These are phyloP conservation scores for Ettlia oleoabundans DNA, from an alignment of 139 green algal genomes.

Conservation along the genomic window DNA sequence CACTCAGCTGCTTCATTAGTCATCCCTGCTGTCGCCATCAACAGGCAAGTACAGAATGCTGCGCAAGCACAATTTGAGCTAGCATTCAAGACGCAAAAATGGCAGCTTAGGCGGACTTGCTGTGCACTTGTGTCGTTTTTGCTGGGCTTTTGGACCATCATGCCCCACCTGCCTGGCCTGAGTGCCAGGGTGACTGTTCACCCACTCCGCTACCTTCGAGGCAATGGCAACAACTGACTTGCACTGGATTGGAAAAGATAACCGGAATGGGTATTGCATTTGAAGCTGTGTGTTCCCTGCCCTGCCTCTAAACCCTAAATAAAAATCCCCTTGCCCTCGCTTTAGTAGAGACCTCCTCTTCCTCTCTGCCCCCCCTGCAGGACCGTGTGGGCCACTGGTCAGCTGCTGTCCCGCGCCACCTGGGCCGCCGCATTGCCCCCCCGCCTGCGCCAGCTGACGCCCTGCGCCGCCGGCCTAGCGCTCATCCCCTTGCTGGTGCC, in stretches of 20 bases:
- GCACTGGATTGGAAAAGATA: too few relatives aligned
- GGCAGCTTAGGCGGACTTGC: too few relatives aligned
- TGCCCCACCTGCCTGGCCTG: not conserved
- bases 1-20: conserved; percentile 25
- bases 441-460: not conserved
- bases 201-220: too few relatives aligned
- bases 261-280: too few relatives aligned
- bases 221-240: too few relatives aligned
- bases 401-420: not conserved
- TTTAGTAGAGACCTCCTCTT: too few relatives aligned
- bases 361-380: not conserved
- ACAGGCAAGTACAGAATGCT: not conserved
- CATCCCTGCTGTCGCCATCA: conserved; percentile 28
- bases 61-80: not conserved
- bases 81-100: too few relatives aligned
- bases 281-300: too few relatives aligned
- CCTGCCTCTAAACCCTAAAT: not conserved
- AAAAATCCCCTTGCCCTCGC: not conserved
- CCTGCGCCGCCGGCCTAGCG: conserved; percentile 6
- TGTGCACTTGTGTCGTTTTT: too few relatives aligned
- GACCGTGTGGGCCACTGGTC: conserved; percentile 27
- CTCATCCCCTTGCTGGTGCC: conserved; percentile 37
- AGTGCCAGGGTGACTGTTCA: too few relatives aligned
- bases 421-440: not conserved
- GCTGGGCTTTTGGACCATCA: not conserved